Conservation (phyloP, 768 basidiomycete genomes). For the Boletus reticulatus region DNA sequence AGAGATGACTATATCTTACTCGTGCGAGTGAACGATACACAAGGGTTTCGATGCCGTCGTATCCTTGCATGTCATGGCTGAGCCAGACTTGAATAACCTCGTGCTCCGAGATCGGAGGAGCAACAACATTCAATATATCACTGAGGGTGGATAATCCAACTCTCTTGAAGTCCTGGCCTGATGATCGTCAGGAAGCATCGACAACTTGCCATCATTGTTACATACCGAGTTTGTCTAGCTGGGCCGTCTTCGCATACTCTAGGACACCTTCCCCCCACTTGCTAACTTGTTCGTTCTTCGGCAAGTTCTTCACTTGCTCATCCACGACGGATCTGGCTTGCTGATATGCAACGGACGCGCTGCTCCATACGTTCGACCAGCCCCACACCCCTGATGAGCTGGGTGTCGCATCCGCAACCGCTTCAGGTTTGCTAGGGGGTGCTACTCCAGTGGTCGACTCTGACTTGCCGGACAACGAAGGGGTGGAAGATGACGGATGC, state of each 20-base stretch:
- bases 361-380: conserved; percentile 89
- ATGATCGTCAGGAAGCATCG: conserved; percentile 1
- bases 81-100: conserved; percentile 97
- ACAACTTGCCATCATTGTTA: conserved; percentile 23
- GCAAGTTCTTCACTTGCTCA: conserved; percentile 87
- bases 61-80: conserved; percentile 95
- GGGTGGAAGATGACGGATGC: conserved; percentile 38
- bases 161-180: conserved; percentile 88
- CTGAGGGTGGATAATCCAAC: conserved; percentile 86
- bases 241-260: conserved; percentile 84
- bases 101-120: conserved; percentile 97
- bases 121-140: conserved; percentile 93
- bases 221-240: conserved; percentile 87
- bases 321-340: conserved; percentile 88
- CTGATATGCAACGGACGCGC: conserved; percentile 81
- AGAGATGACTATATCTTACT: conserved; percentile 43
- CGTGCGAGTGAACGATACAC: conserved; percentile 84
- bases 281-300: conserved; percentile 82
- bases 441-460: conserved; percentile 28
- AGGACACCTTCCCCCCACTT: conserved; percentile 87
- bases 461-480: conserved; percentile 38
- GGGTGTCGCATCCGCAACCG: conserved; percentile 11
- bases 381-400: conserved; percentile 54
- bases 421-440: conserved; percentile 20
- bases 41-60: conserved; percentile 92